Base-by-base conservation (phyloP, 2,329 filamentous ascomycete genomes). In the Cercospora canescens region DNA sequence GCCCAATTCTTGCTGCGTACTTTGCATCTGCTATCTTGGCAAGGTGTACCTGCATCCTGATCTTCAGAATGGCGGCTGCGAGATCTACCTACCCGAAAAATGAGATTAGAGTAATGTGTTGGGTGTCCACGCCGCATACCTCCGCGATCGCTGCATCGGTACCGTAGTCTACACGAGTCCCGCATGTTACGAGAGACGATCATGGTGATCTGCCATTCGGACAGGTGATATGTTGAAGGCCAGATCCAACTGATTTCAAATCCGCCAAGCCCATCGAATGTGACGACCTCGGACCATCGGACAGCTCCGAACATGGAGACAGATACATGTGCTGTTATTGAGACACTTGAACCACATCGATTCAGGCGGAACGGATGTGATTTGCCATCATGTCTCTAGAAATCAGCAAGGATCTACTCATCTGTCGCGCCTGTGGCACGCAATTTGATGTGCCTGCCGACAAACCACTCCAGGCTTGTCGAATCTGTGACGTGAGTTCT, bases 371-470 rank as follows among this genome's bases (percentile, higher is more conserved):
- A 50, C 12, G 16, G 7, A n/a, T 7, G 14, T 14, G 14, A 50
- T 7, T 6, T 16, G 2, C 24, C 45, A n/a, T 39, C 24, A 61
- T 50, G 59, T 52, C 59, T 28, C 32, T 56, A 30, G 34, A 66
- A 11, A 67, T 67, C 26, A 54, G 57, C 56, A 77, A 75, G 41
- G 74, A 83, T 62, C 79, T 82, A 35, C 83, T 90, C 37, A 81
- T 92, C 70, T 93, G 90, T 80, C 82, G 81, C 8, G 85, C 89
- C 5, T 93, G 90, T 76, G 90, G 89, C 24, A 91, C 89, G 0
- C 90, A 93, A 73, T 92, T 84, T 76, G 86, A 88, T 52, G 80
- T 81, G 2, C 75, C 83, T 0, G 82, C 87, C 67, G 79, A 79
- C 45, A 68, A 77, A 12, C 73, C 81, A 30, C 79, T 88, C 50